A percentile compares a stretch with the other conserved stretches of the same genome.
Conservation (phyloP, 1,284 basidiomycete genomes). For the Trametes versicolor region DNA sequence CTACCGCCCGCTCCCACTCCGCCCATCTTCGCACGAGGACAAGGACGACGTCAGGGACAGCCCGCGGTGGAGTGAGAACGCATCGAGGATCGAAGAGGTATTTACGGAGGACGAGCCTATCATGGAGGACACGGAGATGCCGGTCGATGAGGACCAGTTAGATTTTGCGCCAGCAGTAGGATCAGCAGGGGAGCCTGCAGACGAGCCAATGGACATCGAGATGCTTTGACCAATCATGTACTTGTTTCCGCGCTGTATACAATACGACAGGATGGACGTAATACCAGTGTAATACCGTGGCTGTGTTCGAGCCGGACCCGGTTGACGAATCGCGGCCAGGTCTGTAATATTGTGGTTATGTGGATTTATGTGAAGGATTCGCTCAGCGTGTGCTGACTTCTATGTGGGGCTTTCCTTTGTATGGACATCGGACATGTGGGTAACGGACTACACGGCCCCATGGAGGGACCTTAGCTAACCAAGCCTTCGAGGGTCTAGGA, state of each 20-base stretch:
- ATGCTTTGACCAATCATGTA: conserved; percentile 28
- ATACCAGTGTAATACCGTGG: neutral
- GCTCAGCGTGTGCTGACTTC: neutral
- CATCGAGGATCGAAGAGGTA: conserved; percentile 18
- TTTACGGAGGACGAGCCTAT: conserved; percentile 14
- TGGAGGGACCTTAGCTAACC: conserved; percentile 1
- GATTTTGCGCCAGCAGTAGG: conserved; percentile 27
- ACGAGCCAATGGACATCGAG: conserved; percentile 73
- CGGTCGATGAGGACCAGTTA: conserved; percentile 26
- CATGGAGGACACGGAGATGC: conserved; percentile 24
- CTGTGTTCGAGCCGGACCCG: neutral
- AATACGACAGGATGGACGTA: neutral
- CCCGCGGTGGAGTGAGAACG: conserved; percentile 9
- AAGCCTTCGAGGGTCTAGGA: neutral
- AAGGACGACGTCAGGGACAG: conserved; percentile 34
- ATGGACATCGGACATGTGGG: neutral
- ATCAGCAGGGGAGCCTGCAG: conserved; percentile 33
- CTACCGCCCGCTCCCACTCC: conserved; percentile 56
- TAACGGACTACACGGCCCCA: neutral
- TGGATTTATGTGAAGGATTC: neutral
- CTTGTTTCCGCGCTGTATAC: neutral
- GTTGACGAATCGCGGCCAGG: conserved; percentile 9
- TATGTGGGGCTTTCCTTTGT: conserved; percentile 4
- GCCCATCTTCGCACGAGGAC: conserved; percentile 23
- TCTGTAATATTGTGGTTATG: neutral